Base-by-base conservation (phyloP, 768 basidiomycete species). In the Butyriboletus loyo region DNA sequence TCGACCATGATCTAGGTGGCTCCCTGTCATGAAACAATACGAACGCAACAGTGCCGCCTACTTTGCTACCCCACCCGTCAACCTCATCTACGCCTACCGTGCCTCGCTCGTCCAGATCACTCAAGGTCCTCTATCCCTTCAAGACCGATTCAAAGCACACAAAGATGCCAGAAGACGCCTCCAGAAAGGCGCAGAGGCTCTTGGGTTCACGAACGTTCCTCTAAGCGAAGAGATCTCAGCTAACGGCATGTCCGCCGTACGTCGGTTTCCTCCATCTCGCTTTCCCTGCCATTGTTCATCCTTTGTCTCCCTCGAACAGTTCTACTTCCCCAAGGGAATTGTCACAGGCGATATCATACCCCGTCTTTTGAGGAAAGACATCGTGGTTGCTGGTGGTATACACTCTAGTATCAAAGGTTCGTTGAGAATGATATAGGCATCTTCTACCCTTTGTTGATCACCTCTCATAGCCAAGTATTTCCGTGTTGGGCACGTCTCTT, bases 31-130 rank as follows among this genome's bases (percentile, higher is more conserved):
- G 95, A 81, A 86, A 62, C 85, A 87, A 3, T 99, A 98, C 68
- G 94, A 98, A 73, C 72, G 73, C 52, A 90, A 90, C 53, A 73
- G 72, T 11, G 78, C 92, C 0, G 86, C 86, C 19, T 98, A 98
- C 77, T 98, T 98, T 70, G 96, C 95, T 8, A 98, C 94, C 1
- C 91, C 93, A 2, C 94, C 93, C 8, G 90, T 95, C 53, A 96
- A 97, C 73, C 83, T 99, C 59, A 84, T 98, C 64, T 90, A 92
- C 69, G 91, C 97, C 2, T 91, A 90, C 69, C 84, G 87, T 63
- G 79, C 83, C n/a, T 87, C 94, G 9, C 80, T 99, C 46, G 69
- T 70, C 24, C 76, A 80, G 55, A 92, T 99, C 70, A 86, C 82
- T 7, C 75, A 76, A 62, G 73, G 73, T 7, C 60, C 75, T 2